These are phyloP conservation scores for Blastocystis sp. DNA, from an alignment of 352 stramenopile species.

Conservation along the genomic window DNA sequence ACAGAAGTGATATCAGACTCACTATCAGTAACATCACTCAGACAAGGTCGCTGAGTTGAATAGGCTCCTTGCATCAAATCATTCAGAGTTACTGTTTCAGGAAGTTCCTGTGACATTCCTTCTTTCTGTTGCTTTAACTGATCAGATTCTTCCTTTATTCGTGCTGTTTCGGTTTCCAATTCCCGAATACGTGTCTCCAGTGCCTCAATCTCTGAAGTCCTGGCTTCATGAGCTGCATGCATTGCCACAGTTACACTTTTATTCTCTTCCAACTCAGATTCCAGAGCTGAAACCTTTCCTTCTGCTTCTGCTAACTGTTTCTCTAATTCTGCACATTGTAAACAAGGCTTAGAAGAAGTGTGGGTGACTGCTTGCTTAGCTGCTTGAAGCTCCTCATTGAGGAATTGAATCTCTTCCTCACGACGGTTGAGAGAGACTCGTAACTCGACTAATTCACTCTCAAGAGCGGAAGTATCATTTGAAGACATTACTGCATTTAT, in stretches of 20 bases:
- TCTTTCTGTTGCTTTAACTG: neutral
- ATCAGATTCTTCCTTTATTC: neutral
- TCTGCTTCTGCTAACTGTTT: neutral
- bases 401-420: constrained; percentile 62
- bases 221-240: neutral
- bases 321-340: neutral
- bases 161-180: neutral
- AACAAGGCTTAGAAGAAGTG: neutral
- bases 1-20: constrained; percentile 18
- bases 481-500: too few relatives aligned
- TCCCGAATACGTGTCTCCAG: neutral
- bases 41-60: neutral
- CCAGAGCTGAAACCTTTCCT: neutral
- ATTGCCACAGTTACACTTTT: neutral
- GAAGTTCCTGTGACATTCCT: neutral
- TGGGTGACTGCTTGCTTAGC: neutral
- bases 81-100: neutral
- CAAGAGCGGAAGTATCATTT: neutral
- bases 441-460: neutral
- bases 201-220: neutral
- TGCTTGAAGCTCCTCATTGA: constrained; percentile 26
- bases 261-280: neutral
- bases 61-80: neutral
- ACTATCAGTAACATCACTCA: neutral
- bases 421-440: neutral